phyloP scores from a whole-genome alignment of 352 stramenopile genomes.

The Phytophthora ohioensis region DNA sequence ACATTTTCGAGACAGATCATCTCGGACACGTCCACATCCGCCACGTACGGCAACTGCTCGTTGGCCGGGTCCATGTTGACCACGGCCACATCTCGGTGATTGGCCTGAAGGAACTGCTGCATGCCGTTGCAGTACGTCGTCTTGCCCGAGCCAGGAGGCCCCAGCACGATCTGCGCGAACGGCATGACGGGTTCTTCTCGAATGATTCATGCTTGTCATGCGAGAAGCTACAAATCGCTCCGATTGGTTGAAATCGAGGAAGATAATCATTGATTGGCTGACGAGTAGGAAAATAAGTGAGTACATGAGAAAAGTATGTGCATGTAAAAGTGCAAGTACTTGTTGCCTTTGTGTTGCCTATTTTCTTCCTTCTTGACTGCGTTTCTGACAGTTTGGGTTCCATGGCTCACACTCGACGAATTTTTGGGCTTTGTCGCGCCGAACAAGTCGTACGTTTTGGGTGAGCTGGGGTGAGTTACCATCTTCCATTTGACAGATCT shows the following conservation, averaged over 20 bases:
- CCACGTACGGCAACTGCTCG: conserved; percentile 88
- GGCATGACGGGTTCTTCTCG: conserved; percentile 48
- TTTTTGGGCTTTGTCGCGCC: conserved; percentile 43
- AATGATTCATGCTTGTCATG: conserved; percentile 11
- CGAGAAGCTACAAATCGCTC: not conserved
- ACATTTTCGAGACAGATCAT: conserved; percentile 96
- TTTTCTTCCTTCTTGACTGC: conserved; percentile 3
- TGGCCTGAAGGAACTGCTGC: conserved; percentile 92
- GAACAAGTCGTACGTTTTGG: conserved; percentile 84
- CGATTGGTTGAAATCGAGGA: not conserved
- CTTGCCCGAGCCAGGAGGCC: conserved; percentile 93
- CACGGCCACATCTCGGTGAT: conserved; percentile 83
- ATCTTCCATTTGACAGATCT: conserved; percentile 87
- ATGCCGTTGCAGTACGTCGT: conserved; percentile 99
- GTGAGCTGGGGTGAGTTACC: conserved; percentile 82
- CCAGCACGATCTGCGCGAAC: conserved; percentile 82
- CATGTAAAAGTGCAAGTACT: not conserved
- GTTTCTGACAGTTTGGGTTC: conserved; percentile 48
- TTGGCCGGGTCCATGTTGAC: conserved; percentile 99
- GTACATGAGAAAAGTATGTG: not conserved
- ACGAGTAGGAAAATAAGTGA: not conserved
- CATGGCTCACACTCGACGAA: conserved; percentile 41
- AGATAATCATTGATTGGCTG: not conserved
- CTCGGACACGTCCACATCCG: conserved; percentile 95
- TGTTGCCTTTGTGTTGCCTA: not conserved